Evolutionary conservation across 1,284 basidiomycete genomes (phyloP).

Genomic region (Cyathus pygmaeus): DNA sequence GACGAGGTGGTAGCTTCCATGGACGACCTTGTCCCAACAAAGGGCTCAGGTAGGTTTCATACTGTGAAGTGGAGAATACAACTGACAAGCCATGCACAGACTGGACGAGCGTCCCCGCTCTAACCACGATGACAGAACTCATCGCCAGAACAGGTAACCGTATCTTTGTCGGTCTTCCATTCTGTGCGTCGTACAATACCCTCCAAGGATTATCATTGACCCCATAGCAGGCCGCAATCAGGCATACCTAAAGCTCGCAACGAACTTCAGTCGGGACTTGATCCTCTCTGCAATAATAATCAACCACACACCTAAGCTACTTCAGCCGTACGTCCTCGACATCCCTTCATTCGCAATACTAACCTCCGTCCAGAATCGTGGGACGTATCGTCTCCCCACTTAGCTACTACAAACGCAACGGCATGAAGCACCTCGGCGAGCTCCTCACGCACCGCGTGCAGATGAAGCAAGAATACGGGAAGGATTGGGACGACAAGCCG

Average conservation of each 20-base stretch:
- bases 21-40: conserved; percentile 1
- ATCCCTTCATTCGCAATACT: background rate
- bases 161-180: conserved; percentile 50
- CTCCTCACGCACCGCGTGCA: conserved; percentile 28
- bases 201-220: background rate
- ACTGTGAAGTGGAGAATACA: too few relatives aligned
- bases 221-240: conserved; percentile 47
- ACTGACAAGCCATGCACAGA: too few relatives aligned
- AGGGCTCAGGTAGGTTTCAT: background rate
- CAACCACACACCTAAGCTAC: conserved; percentile 45
- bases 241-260: conserved; percentile 48
- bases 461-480: conserved; percentile 22
- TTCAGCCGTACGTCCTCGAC: conserved; percentile 46
- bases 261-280: conserved; percentile 41
- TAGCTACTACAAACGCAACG: conserved; percentile 7
- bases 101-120: conserved; percentile 34
- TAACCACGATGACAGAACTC: conserved; percentile 13
- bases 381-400: conserved; percentile 16
- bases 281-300: conserved; percentile 34
- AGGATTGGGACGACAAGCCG: conserved; percentile 30
- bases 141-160: conserved; percentile 37
- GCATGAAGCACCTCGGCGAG: conserved; percentile 22
- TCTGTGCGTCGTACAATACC: conserved; percentile 38
- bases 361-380: conserved; percentile 14
- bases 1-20: conserved; percentile 5